Evolutionary conservation across 495 filamentous ascomycete genomes (phyloP).

Genomic region (Xylaria telfairii): DNA sequence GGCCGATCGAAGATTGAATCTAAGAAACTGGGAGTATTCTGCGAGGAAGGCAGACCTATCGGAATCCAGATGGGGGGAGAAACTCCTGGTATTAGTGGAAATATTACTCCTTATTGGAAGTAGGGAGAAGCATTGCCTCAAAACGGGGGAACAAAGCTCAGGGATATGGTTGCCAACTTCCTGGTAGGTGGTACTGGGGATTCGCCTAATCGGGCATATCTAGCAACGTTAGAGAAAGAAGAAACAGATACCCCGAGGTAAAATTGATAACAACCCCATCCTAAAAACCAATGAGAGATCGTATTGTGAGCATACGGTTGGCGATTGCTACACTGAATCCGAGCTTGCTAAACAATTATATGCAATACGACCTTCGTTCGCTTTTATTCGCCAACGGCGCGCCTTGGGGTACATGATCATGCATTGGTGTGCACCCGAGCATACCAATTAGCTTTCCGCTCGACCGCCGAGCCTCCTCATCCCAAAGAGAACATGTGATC

Average conservation of each 20-base stretch:
- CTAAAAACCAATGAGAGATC: neutral
- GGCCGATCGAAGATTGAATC: neutral
- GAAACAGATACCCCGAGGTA: no score
- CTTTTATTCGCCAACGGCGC: neutral
- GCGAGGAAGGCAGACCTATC: neutral
- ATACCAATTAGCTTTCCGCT: neutral
- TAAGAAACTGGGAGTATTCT: neutral
- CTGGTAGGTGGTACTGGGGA: no score
- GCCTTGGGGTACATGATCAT: neutral
- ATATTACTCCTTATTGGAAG: neutral
- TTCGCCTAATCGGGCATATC: no score
- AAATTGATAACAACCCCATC: neutral
- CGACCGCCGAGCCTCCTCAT: neutral
- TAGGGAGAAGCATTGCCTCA: neutral
- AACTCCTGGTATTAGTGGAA: neutral
- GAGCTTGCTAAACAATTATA: neutral
- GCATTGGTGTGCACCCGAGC: neutral
- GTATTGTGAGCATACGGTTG: neutral
- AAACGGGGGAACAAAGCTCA: neutral
- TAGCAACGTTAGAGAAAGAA: no score
- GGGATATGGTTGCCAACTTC: neutral
- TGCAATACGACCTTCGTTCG: neutral
- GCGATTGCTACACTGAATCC: neutral
- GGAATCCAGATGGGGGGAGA: neutral
- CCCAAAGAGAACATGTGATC: neutral